phyloP scores from a whole-genome alignment of 2,329 filamentous ascomycete species.

The Gyromitra esculenta region DNA sequence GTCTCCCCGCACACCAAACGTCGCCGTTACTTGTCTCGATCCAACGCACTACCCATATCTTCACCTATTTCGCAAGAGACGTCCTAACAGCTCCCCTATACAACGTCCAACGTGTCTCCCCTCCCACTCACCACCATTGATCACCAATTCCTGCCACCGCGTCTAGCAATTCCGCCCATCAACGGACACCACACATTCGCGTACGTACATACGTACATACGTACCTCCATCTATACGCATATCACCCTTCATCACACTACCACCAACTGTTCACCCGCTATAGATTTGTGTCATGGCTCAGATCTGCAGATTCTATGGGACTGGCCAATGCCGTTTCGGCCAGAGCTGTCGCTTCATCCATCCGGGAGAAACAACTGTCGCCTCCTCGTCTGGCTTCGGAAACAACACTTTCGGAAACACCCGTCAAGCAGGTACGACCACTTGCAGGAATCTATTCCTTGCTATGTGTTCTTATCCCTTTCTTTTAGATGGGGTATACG shows the following conservation, averaged over 20 bases:
- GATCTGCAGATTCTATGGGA: constrained; percentile 51
- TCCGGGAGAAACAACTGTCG: constrained; percentile 36
- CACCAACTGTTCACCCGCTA: background rate
- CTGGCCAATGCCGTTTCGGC: constrained; percentile 49
- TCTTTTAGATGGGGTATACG: too few species aligned
- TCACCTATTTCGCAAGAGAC: background rate
- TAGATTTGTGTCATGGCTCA: constrained; percentile 10
- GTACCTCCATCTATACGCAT: background rate
- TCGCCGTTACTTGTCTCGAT: background rate
- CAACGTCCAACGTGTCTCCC: background rate
- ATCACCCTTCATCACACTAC: background rate
- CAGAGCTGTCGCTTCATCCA: constrained; percentile 50
- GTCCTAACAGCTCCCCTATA: background rate
- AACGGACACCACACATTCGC: too few species aligned
- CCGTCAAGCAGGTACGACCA: constrained; percentile 31
- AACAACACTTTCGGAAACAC: constrained; percentile 26
- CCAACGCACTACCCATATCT: background rate
- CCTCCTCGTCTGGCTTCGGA: constrained; percentile 8
- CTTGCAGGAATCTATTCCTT: constrained; percentile 1
- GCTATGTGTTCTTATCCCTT: background rate
- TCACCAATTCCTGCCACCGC: background rate
- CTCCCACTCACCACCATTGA: background rate
- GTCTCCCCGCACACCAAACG: constrained; percentile 3
- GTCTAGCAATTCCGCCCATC: too few species aligned
- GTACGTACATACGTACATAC: background rate